Percentiles rank a stretch among this genome's conserved stretches.
phyloP scores from a whole-genome alignment of 1,284 basidiomycete species.

The Leccinum solheimii region DNA sequence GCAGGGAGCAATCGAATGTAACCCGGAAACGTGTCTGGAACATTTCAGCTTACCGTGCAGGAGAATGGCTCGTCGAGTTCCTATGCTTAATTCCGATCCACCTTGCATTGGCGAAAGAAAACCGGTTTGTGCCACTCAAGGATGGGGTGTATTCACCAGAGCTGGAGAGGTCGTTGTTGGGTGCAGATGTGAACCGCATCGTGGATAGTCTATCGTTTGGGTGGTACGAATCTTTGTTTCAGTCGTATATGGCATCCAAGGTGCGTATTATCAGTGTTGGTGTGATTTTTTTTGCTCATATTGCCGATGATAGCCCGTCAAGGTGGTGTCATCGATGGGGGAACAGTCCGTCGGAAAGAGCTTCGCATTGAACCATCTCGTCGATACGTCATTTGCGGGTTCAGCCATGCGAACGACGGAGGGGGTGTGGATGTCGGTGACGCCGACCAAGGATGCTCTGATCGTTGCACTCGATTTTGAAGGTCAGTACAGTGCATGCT shows the following conservation, averaged over 20 bases:
- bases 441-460: conserved; percentile 54
- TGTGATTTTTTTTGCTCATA: background rate
- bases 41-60: conserved; percentile 44
- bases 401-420: conserved; percentile 67
- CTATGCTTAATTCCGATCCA: conserved; percentile 67
- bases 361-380: conserved; percentile 61
- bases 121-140: conserved; percentile 59
- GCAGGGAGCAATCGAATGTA: background rate
- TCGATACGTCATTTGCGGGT: conserved; percentile 65
- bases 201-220: conserved; percentile 58
- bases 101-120: conserved; percentile 56
- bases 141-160: conserved; percentile 54
- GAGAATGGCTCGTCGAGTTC: conserved; percentile 61
- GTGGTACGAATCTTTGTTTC: conserved; percentile 66
- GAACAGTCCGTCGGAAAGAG: conserved; percentile 68
- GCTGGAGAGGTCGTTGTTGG: conserved; percentile 53
- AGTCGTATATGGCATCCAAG: conserved; percentile 60
- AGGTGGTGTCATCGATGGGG: conserved; percentile 67
- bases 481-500: conserved; percentile 34
- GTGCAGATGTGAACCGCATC: conserved; percentile 59
- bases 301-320: conserved; percentile 48
- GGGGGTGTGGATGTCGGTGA: conserved; percentile 69
- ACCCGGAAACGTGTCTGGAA: conserved; percentile 20
- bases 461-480: conserved; percentile 67
- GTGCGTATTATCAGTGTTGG: conserved; percentile 27